Evolutionary conservation across 2,329 filamentous ascomycete species (phyloP).

Genomic region (Trichothecium sympodiale): DNA sequence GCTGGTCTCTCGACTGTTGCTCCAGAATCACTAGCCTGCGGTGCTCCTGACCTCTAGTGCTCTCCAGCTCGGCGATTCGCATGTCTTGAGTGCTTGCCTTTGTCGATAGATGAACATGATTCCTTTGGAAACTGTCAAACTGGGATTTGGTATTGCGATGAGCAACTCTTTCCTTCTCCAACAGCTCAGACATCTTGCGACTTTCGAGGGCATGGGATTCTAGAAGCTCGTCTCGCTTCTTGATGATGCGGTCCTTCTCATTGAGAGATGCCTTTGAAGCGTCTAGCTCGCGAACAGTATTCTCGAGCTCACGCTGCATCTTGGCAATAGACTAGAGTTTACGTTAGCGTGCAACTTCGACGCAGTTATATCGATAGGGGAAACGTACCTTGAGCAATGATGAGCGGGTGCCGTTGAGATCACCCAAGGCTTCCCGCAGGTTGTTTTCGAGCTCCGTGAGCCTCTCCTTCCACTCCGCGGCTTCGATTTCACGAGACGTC

Average conservation of each 20-base stretch:
- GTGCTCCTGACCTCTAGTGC: conserved; percentile 64
- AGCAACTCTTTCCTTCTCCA: conserved; percentile 80
- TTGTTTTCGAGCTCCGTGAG: conserved; percentile 84
- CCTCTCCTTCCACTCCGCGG: conserved; percentile 81
- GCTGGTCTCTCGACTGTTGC: conserved; percentile 71
- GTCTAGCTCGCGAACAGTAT: conserved; percentile 73
- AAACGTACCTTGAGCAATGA: conserved; percentile 64
- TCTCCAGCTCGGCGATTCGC: conserved; percentile 77
- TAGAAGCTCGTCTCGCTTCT: conserved; percentile 77
- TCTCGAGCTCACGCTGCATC: conserved; percentile 78
- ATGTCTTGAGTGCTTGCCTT: conserved; percentile 78
- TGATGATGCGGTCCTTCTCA: conserved; percentile 87
- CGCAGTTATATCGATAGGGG: conserved; percentile 8
- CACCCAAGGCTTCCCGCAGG: conserved; percentile 75
- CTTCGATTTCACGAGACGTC: conserved; percentile 76
- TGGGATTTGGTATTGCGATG: conserved; percentile 80
- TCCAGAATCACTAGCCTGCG: conserved; percentile 68
- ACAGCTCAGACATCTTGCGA: conserved; percentile 71
- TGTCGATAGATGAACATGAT: conserved; percentile 75
- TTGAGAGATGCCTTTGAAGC: conserved; percentile 62
- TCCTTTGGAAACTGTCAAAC: conserved; percentile 80
- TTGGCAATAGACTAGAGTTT: conserved; percentile 63
- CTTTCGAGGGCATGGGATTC: conserved; percentile 83
- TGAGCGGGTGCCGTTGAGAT: conserved; percentile 75
- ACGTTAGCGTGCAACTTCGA: background rate